These are phyloP conservation scores for Decorospora gaudefroyi DNA, from an alignment of 2,329 filamentous ascomycete species.

Conservation along the genomic window DNA sequence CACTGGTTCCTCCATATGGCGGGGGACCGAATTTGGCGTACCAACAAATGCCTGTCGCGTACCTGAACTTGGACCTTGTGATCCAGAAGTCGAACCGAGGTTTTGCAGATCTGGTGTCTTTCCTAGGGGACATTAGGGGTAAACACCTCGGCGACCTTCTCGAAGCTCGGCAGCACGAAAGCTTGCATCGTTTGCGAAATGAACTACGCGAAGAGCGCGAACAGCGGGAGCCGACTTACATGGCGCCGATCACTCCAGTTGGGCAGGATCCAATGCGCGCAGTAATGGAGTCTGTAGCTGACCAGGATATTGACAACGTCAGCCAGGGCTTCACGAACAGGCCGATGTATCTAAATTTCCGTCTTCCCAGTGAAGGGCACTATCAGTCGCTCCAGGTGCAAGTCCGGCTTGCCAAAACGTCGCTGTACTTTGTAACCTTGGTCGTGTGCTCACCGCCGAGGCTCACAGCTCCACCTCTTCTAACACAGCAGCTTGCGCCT, in stretches of 20 bases:
- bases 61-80: slow-evolving; percentile 55
- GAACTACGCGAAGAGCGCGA: slow-evolving; percentile 55
- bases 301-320: slow-evolving; percentile 52
- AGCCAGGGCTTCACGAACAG: slow-evolving; percentile 52
- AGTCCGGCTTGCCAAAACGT: slow-evolving; percentile 50
- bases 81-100: slow-evolving; percentile 53
- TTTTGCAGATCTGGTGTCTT: slow-evolving; percentile 52
- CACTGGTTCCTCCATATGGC: slow-evolving; percentile 27
- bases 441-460: slow-evolving; percentile 41
- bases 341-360: slow-evolving; percentile 50
- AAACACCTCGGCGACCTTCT: slow-evolving; percentile 53
- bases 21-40: slow-evolving; percentile 33
- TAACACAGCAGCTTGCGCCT: slow-evolving; percentile 43
- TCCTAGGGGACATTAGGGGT: slow-evolving; percentile 46
- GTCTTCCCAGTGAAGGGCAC: slow-evolving; percentile 36
- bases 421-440: slow-evolving; percentile 53
- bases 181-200: slow-evolving; percentile 51
- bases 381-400: slow-evolving; percentile 45
- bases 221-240: slow-evolving; percentile 54
- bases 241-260: slow-evolving; percentile 55
- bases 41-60: slow-evolving; percentile 46
- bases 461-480: slow-evolving; percentile 35
- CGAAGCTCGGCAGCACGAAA: slow-evolving; percentile 48
- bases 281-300: slow-evolving; percentile 48
- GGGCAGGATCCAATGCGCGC: slow-evolving; percentile 51